Evolutionary conservation across 2,329 filamentous ascomycete genomes (phyloP).

Genomic region (Teratosphaeria viscida): DNA sequence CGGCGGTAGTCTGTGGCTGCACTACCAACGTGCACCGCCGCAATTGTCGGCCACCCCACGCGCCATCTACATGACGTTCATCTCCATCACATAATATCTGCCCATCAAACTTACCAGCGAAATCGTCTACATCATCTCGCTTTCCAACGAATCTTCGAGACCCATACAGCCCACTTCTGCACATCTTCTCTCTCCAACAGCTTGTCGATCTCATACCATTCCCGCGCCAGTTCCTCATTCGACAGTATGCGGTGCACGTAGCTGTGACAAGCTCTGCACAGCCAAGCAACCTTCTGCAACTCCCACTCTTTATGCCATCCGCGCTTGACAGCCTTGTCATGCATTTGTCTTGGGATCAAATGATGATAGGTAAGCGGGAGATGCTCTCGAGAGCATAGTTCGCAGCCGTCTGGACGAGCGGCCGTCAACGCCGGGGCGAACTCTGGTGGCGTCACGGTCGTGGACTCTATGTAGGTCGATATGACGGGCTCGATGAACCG

Average conservation of each 20-base stretch:
- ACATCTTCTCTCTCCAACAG: constrained; percentile 63
- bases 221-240: constrained; percentile 67
- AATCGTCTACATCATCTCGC: constrained; percentile 28
- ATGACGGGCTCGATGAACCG: constrained; percentile 54
- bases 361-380: constrained; percentile 75
- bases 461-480: constrained; percentile 48
- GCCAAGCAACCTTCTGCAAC: constrained; percentile 72
- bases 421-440: constrained; percentile 35
- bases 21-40: background rate
- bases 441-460: constrained; percentile 53
- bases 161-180: constrained; percentile 60
- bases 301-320: constrained; percentile 69
- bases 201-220: constrained; percentile 63
- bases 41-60: background rate
- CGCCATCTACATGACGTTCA: background rate
- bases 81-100: background rate
- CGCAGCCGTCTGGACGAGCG: constrained; percentile 52
- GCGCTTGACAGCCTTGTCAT: constrained; percentile 64
- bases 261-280: constrained; percentile 73
- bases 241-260: constrained; percentile 67
- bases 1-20: background rate
- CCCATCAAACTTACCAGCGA: background rate
- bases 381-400: constrained; percentile 67
- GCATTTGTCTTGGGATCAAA: constrained; percentile 67
- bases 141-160: constrained; percentile 66